Evolutionary conservation across 2,329 filamentous ascomycete species (phyloP), one percentile per base, ranked within the genome.

Genomic region (Cryphonectria carpinicola): DNA sequence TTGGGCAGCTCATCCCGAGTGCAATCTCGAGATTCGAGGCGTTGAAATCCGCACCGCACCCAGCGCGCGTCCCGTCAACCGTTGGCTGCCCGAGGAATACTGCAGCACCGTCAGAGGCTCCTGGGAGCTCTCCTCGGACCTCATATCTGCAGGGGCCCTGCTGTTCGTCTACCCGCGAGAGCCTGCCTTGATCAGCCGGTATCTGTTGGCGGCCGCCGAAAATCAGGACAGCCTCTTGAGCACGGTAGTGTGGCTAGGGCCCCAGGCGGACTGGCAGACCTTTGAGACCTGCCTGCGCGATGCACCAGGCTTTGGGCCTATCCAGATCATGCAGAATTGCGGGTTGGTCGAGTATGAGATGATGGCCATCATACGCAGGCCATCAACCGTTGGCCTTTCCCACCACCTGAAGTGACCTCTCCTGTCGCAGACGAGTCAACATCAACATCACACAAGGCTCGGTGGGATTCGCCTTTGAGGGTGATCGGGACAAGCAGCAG

Each of bases 151-250:
- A 0, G 49, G 37, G 6, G 54, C 71, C 8, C 22, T 72, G n/a
- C 17, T 72, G 1, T 72, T 72, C 10, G 69, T 71, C 19, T 72
- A 72, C 35, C 71, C 71, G 11, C 68, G 71, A 2, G 71, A 71
- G 8, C 69, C 69, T 8, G 25, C 14, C 3, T 46, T 72, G 8
- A 35, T 72, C 3, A 25, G 1, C 6, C 63, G 66, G 4, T 72
- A 72, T n/a, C 62, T 72, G 28, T 8, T 14, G 17, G 32, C 69
- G 13, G 64, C 56, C n/a, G 8, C 41, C 7, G 14, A 41, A 1
- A 22, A 63, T 28, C 32, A n/a, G 28, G 25, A 62, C 32, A 25
- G 14, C n/a, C 49, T 43, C 14, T n/a, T 72, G 22, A 52, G 49
- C 19, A 17, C 54, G n/a, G 66, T 72, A 10, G 11, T 69, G 0